phyloP scores from a whole-genome alignment of 208 protist genomes.

The Lotmaria passim region DNA sequence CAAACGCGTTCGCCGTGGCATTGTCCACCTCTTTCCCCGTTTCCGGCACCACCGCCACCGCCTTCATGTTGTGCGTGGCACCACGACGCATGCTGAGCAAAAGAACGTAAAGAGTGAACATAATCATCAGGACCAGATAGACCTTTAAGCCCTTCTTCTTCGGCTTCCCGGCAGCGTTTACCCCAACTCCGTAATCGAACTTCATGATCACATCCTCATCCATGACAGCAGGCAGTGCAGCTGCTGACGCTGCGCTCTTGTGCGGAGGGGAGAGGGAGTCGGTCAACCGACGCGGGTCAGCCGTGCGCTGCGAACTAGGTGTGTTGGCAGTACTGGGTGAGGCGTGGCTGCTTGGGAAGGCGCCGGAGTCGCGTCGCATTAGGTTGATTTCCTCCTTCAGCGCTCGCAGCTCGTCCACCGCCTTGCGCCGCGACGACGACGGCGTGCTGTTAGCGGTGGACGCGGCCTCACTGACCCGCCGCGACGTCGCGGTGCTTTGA shows the following conservation, averaged over 20 bases:
- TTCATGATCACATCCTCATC: conserved; percentile 25
- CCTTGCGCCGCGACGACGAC: conserved; percentile 11
- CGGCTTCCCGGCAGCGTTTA: background rate
- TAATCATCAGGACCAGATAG: conserved; percentile 39
- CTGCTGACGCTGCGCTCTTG: background rate
- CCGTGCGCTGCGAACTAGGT: background rate
- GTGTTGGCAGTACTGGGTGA: conserved; percentile 2
- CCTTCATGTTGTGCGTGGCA: conserved; percentile 5
- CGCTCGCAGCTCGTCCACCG: conserved; percentile 53
- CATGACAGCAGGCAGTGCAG: background rate
- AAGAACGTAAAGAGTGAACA: conserved; percentile 41
- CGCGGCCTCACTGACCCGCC: background rate
- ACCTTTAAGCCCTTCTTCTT: conserved; percentile 41
- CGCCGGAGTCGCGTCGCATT: conserved; percentile 28
- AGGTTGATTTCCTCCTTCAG: conserved; percentile 45
- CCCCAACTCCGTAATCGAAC: conserved; percentile 5
- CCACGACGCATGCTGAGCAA: conserved; percentile 31
- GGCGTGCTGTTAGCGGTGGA: background rate
- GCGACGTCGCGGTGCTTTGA: background rate
- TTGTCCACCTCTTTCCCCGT: no score
- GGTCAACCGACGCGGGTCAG: background rate
- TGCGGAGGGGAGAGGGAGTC: background rate
- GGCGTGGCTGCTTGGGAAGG: background rate
- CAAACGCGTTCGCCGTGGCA: background rate
- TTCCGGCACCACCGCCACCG: background rate